phyloP scores from a whole-genome alignment of 192 early-diverging fungal genomes.

The Entomortierella lignicola region DNA sequence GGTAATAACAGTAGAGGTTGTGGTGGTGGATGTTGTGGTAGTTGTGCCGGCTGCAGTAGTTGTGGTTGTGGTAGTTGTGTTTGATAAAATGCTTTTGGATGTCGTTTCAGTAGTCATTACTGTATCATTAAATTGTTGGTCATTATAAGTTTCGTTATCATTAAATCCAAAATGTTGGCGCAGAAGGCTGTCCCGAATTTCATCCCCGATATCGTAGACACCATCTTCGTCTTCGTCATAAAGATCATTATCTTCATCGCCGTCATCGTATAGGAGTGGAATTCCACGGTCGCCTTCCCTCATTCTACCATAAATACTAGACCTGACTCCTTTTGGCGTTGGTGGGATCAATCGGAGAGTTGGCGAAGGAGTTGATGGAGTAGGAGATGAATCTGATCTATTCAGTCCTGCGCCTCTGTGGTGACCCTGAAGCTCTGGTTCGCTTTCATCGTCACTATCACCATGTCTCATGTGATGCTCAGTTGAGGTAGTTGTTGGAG shows the following conservation, averaged over 20 bases:
- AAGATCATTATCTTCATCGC: too few species aligned
- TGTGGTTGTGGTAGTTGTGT: conserved; percentile 3
- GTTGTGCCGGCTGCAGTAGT: conserved; percentile 10
- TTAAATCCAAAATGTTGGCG: background rate
- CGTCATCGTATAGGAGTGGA: background rate
- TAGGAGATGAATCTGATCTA: background rate
- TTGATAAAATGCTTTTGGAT: background rate
- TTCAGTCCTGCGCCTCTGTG: background rate
- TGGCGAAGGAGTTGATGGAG: conserved; percentile 42
- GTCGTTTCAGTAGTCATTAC: conserved; percentile 26
- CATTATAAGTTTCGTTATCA: conserved; percentile 26
- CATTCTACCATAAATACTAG: background rate
- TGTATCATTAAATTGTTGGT: conserved; percentile 18
- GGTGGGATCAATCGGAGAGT: conserved; percentile 46
- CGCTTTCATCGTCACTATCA: conserved; percentile 7
- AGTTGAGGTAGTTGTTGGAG: conserved; percentile 8
- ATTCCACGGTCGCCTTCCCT: conserved; percentile 21
- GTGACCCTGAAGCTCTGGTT: background rate
- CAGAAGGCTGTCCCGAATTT: background rate
- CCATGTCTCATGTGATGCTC: background rate
- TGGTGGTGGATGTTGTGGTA: background rate
- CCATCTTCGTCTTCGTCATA: conserved; percentile 13
- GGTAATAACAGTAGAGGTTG: background rate
- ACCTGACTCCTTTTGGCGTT: conserved; percentile 27
- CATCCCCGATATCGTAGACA: background rate